phyloP scores from a whole-genome alignment of 768 basidiomycete genomes.

The Boletus vinaceobasis region DNA sequence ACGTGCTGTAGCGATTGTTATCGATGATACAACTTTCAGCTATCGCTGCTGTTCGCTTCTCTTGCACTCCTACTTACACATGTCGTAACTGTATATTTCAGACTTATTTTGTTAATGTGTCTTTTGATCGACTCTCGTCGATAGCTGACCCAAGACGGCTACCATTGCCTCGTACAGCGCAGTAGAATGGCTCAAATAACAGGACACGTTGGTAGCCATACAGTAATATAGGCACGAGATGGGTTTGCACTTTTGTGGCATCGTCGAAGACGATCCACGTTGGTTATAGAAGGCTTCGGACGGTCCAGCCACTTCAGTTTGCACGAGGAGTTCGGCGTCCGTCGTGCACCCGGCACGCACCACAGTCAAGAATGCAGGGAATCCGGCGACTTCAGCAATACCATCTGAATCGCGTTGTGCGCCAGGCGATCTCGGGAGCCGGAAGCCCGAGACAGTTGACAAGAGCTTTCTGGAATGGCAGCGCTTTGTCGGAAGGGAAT shows the following conservation, averaged over 20 bases:
- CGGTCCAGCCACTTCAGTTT: conserved; percentile 44
- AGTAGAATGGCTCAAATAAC: conserved; percentile 26
- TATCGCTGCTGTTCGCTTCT: too few relatives aligned
- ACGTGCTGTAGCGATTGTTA: background rate
- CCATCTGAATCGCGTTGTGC: conserved; percentile 41
- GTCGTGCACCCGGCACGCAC: conserved; percentile 45
- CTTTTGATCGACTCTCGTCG: too few relatives aligned
- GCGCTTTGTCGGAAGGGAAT: conserved; percentile 34
- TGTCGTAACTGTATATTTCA: too few relatives aligned
- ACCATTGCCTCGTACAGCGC: conserved; percentile 46
- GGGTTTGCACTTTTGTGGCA: conserved; percentile 51
- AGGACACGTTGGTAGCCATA: conserved; percentile 40
- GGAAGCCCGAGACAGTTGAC: conserved; percentile 18
- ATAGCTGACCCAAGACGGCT: conserved; percentile 3
- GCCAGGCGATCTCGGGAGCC: conserved; percentile 33
- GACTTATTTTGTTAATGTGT: too few relatives aligned
- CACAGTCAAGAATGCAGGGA: conserved; percentile 42
- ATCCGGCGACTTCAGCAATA: conserved; percentile 41
- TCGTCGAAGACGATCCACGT: conserved; percentile 46
- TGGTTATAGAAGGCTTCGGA: conserved; percentile 43
- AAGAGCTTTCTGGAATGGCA: conserved; percentile 25
- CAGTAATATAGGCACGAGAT: conserved; percentile 44
- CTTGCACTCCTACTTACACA: too few relatives aligned
- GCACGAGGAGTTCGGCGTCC: conserved; percentile 46
- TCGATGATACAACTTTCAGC: too few relatives aligned